Evolutionary conservation across 2,329 filamentous ascomycete genomes (phyloP).

Genomic region (Endocalyx cinctus): DNA sequence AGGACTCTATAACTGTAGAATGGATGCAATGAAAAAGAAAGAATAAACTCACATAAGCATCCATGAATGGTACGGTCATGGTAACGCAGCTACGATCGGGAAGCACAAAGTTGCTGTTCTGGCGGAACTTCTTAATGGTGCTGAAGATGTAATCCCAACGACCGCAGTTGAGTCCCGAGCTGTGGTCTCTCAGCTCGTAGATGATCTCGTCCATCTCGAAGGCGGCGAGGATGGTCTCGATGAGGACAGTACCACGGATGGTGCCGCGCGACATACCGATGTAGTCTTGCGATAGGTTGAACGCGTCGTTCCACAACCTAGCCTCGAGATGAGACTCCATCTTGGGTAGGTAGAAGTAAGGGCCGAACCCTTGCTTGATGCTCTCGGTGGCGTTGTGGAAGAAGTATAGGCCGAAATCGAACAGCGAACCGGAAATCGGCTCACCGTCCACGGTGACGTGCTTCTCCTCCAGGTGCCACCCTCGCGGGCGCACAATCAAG

Average conservation of each 20-base stretch:
- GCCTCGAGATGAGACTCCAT: constrained; percentile 98
- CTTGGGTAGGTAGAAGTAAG: constrained; percentile 98
- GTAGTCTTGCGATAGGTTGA: constrained; percentile 93
- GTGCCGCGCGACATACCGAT: constrained; percentile 85
- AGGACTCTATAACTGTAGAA: constrained; percentile 1
- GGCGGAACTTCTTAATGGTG: constrained; percentile 98
- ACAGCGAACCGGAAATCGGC: constrained; percentile 85
- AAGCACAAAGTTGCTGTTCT: constrained; percentile 88
- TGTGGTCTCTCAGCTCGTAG: constrained; percentile 96
- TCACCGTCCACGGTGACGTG: constrained; percentile 94
- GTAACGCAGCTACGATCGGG: constrained; percentile 88
- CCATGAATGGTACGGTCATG: constrained; percentile 98
- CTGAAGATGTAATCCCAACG: constrained; percentile 99
- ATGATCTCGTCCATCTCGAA: constrained; percentile 99
- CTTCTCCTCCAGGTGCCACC: constrained; percentile 98
- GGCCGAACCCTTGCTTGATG: constrained; percentile 76
- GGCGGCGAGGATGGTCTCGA: constrained; percentile 94
- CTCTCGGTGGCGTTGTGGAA: constrained; percentile 95
- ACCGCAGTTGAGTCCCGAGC: constrained; percentile 93
- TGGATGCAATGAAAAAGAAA: neutral
- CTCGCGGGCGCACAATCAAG: constrained; percentile 87
- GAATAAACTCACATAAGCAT: constrained; percentile 62
- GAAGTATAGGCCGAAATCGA: constrained; percentile 98
- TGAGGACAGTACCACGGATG: constrained; percentile 90
- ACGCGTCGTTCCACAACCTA: constrained; percentile 95